Percentiles rank a stretch among this genome's conserved stretches.
phyloP scores from a whole-genome alignment of 1,284 basidiomycete genomes.

The Sporisorium exsertum region DNA sequence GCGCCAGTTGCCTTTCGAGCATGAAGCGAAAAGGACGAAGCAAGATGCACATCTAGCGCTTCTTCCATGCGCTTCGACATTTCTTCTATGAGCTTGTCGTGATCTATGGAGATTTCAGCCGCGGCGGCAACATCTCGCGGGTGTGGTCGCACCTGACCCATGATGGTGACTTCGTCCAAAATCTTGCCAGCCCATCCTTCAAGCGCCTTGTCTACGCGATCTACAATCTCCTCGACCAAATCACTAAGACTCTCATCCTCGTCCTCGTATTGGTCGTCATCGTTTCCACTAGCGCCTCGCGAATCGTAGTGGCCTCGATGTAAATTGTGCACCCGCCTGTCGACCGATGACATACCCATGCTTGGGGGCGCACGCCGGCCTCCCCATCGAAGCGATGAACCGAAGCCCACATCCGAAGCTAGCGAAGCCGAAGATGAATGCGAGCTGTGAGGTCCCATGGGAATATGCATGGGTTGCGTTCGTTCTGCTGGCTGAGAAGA shows the following conservation, averaged over 20 bases:
- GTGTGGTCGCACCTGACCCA: constrained; percentile 60
- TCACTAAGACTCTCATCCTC: constrained; percentile 56
- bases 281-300: background rate
- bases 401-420: constrained; percentile 15
- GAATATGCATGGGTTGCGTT: constrained; percentile 32
- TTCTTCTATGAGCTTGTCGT: constrained; percentile 33
- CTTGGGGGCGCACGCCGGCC: constrained; percentile 14
- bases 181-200: constrained; percentile 66
- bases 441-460: constrained; percentile 18
- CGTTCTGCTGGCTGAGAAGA: constrained; percentile 12
- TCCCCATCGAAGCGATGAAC: constrained; percentile 16
- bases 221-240: constrained; percentile 61
- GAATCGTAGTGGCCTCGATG: background rate
- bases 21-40: constrained; percentile 15
- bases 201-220: constrained; percentile 54
- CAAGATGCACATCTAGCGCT: constrained; percentile 24
- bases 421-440: constrained; percentile 21
- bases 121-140: constrained; percentile 6
- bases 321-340: constrained; percentile 12
- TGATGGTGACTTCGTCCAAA: constrained; percentile 63
- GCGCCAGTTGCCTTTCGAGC: constrained; percentile 25
- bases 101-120: constrained; percentile 12
- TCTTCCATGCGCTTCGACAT: constrained; percentile 35
- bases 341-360: constrained; percentile 23
- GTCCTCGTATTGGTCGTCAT: constrained; percentile 20